Evolutionary conservation across 1,139 yeast genomes (phyloP).

Genomic region (Taiozyma sp.): DNA sequence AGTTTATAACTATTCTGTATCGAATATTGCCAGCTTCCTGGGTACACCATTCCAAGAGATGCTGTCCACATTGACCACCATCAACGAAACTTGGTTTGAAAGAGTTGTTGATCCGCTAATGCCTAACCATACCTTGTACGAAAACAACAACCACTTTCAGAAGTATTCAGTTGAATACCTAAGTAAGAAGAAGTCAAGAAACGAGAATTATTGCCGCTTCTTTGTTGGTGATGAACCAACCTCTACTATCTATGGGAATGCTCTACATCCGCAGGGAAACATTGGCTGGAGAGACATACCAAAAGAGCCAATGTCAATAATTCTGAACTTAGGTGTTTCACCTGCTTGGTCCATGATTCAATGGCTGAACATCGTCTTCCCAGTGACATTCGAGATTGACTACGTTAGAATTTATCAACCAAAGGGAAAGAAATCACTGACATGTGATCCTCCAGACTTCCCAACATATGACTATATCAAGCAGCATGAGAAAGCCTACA

Average conservation of each 20-base stretch:
- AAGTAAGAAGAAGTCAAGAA: slow-evolving; percentile 32
- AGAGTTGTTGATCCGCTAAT: slow-evolving; percentile 32
- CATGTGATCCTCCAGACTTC: slow-evolving; percentile 51
- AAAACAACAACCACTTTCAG: slow-evolving; percentile 34
- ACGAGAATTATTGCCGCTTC: slow-evolving; percentile 48
- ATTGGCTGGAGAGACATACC: slow-evolving; percentile 54
- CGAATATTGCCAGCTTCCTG: slow-evolving; percentile 48
- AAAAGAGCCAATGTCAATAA: slow-evolving; percentile 59
- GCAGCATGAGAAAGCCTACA: slow-evolving; percentile 41
- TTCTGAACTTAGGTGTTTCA: slow-evolving; percentile 53
- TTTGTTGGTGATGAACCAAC: slow-evolving; percentile 53
- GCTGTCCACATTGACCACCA: slow-evolving; percentile 45
- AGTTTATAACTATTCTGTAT: slow-evolving; percentile 39
- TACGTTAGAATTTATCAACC: slow-evolving; percentile 62
- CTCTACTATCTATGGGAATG: slow-evolving; percentile 39
- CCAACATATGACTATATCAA: slow-evolving; percentile 53
- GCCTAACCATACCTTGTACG: slow-evolving; percentile 1
- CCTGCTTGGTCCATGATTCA: slow-evolving; percentile 60
- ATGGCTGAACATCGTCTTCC: slow-evolving; percentile 50
- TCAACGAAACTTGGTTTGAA: slow-evolving; percentile 54
- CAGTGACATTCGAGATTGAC: slow-evolving; percentile 44
- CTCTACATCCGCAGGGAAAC: slow-evolving; percentile 56
- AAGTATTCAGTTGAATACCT: slow-evolving; percentile 49
- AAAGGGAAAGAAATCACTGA: slow-evolving; percentile 31
- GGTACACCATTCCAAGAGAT: slow-evolving; percentile 64